Conservation (phyloP, 495 filamentous ascomycete genomes). For the Aspergillus sclerotiicarbonarius region DNA sequence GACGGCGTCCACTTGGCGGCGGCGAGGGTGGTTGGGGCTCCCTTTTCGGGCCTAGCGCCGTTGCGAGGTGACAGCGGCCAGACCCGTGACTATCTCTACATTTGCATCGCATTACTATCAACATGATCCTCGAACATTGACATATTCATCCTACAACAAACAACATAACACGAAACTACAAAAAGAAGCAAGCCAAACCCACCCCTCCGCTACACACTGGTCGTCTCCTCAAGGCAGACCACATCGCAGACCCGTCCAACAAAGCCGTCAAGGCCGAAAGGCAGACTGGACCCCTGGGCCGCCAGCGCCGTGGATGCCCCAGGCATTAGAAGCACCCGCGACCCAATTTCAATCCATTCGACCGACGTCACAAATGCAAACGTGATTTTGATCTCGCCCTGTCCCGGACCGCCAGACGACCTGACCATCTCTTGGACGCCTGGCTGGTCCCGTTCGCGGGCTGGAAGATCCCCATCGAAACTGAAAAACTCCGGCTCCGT, state of each 20-base stretch:
- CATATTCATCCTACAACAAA: too few species aligned
- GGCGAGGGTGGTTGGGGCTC: not conserved
- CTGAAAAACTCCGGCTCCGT: conserved; percentile 61
- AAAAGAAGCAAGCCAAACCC: too few species aligned
- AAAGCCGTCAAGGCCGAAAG: conserved; percentile 49
- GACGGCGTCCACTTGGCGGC: not conserved
- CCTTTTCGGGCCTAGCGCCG: not conserved
- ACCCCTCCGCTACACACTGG: not conserved
- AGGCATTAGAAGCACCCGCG: conserved; percentile 75
- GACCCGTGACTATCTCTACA: not conserved
- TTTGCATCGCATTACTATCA: too few species aligned
- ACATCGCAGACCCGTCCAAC: conserved; percentile 46
- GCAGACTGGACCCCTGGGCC: conserved; percentile 18
- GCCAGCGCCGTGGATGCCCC: conserved; percentile 44
- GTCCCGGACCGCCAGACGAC: conserved; percentile 22
- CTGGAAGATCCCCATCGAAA: conserved; percentile 56
- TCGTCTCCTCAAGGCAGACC: conserved; percentile 19
- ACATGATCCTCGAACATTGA: too few species aligned
- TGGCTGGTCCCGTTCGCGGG: conserved; percentile 31
- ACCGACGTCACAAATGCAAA: conserved; percentile 72
- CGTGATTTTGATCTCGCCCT: conserved; percentile 59
- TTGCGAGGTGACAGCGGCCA: not conserved
- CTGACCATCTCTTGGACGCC: conserved; percentile 21
- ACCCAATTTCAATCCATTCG: conserved; percentile 84
- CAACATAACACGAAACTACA: too few species aligned